Percentiles rank a stretch among this genome's conserved stretches.
Conservation (phyloP, 179 eudicot species). For the Carnegiea gigantea region DNA sequence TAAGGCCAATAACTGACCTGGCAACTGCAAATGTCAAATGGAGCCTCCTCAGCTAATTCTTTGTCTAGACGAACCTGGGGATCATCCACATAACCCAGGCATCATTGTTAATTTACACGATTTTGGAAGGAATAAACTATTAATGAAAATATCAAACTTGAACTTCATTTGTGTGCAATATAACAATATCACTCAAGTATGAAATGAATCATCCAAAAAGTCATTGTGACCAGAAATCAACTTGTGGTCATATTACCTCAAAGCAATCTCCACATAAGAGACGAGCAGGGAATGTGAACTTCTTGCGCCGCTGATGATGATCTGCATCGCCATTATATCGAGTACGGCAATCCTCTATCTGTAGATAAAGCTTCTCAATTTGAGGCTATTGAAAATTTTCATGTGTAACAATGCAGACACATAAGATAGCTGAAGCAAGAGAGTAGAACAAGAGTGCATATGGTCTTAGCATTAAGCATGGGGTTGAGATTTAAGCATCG, state of each 20-base stretch:
- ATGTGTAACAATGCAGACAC: neutral
- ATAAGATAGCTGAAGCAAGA: neutral
- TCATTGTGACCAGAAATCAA: constrained; percentile 2
- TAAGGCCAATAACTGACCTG: constrained; percentile 52
- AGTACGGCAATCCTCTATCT: constrained; percentile 97
- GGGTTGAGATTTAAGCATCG: neutral
- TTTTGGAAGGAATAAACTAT: neutral
- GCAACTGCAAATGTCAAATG: constrained; percentile 94
- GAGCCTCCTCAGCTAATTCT: constrained; percentile 82
- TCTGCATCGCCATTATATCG: constrained; percentile 97
- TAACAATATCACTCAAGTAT: neutral
- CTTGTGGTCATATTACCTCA: constrained; percentile 53
- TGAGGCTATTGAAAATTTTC: neutral
- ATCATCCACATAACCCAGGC: constrained; percentile 19
- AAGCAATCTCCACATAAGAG: constrained; percentile 95
- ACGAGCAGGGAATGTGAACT: constrained; percentile 87
- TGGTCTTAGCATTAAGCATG: neutral
- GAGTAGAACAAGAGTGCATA: neutral
- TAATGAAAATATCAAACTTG: neutral
- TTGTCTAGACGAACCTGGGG: constrained; percentile 75
- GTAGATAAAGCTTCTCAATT: constrained; percentile 22
- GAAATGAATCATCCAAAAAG: neutral
- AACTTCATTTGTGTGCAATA: neutral
- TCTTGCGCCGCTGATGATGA: constrained; percentile 85
- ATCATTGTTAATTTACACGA: neutral